Evolutionary conservation across 164 flowering plant species (phyloP), one percentile per base, ranked within the genome.

Genomic region (Paratinospora sagittata): DNA sequence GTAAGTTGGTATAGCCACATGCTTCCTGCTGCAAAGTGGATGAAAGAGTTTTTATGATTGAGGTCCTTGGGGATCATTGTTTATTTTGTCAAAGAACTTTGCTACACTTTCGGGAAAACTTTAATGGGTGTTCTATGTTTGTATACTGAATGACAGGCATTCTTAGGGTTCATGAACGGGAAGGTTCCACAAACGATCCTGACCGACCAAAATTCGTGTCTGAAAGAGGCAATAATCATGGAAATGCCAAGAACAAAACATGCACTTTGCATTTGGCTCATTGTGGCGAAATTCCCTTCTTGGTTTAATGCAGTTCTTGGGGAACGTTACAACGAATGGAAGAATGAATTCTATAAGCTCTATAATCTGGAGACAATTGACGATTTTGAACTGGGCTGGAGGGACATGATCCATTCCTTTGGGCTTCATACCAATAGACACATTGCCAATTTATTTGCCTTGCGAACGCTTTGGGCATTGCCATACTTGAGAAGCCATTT

Each of bases 271-370:
- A 87, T 93, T 73, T 90, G 98, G 98, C 82, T 90, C 77, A 87
- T 91, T 37, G 93, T 84, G 65, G 89, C 91, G n/a, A 93, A 89
- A 81, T 93, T 91, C 79, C 96, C 96, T n/a, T 91, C 97, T 30
- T 91, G 98, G 97, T 93, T 93, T 76, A 90, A 88, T 83, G 96
- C 96, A 73, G 87, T 87, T 72, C 73, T 93, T 63, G 94, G 97
- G 21, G 94, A 90, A 55, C 87, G 93, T n/a, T 93, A 93, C 81
- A 90, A 87, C 73, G 96, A 88, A 74, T 93, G 98, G 98, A 91
- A 90, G 78, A 78, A 81, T 21, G 97, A 93, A 78, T 93, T 93
- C 67, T 84, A 79, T 80, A 87, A 91, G 67, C 90, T 91, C 3
- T 93, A 90, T 73, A 86, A 88, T 77, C 63, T 91, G 80, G 98